These are phyloP conservation scores for Lachancea dasiensis DNA, from an alignment of 805 yeast species.

Conservation along the genomic window DNA sequence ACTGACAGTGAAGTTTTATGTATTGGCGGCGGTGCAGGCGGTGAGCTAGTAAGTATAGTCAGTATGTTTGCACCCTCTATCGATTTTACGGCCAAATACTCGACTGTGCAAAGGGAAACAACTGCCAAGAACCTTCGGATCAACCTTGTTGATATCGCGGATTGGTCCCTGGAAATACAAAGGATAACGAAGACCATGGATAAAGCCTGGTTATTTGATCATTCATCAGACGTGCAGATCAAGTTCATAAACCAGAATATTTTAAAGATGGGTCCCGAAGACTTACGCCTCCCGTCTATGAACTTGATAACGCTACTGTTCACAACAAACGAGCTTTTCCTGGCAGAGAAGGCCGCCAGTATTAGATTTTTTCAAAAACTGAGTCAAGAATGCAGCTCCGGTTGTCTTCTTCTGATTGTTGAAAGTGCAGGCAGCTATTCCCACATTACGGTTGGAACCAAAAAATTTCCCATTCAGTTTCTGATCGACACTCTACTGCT, in stretches of 20 bases:
- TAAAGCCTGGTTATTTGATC: conserved; percentile 48
- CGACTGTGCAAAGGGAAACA: conserved; percentile 5
- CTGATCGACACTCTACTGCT: conserved; percentile 66
- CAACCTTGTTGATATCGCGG: conserved; percentile 67
- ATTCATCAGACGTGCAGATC: conserved; percentile 30
- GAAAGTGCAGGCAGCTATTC: conserved; percentile 92
- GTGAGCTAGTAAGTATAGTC: conserved; percentile 61
- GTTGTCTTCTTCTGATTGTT: conserved; percentile 58
- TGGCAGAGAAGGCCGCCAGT: conserved; percentile 57
- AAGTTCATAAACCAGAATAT: conserved; percentile 36
- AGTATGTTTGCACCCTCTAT: conserved; percentile 44
- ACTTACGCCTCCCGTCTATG: conserved; percentile 24
- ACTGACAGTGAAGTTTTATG: conserved; percentile 41
- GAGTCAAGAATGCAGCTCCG: conserved; percentile 44
- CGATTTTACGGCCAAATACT: conserved; percentile 21
- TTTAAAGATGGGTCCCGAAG: conserved; percentile 25
- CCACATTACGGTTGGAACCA: conserved; percentile 67
- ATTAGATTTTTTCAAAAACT: conserved; percentile 52
- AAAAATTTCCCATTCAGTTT: conserved; percentile 76
- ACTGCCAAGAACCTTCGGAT: conserved; percentile 35
- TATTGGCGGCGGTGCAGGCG: conserved; percentile 89
- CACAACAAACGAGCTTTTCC: conserved; percentile 82
- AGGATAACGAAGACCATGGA: conserved; percentile 41
- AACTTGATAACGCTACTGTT: conserved; percentile 67
- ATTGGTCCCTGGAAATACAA: conserved; percentile 56